Evolutionary conservation across 495 filamentous ascomycete species (phyloP), one percentile per base, ranked within the genome.

Genomic region (Hypoxylon perforatum): DNA sequence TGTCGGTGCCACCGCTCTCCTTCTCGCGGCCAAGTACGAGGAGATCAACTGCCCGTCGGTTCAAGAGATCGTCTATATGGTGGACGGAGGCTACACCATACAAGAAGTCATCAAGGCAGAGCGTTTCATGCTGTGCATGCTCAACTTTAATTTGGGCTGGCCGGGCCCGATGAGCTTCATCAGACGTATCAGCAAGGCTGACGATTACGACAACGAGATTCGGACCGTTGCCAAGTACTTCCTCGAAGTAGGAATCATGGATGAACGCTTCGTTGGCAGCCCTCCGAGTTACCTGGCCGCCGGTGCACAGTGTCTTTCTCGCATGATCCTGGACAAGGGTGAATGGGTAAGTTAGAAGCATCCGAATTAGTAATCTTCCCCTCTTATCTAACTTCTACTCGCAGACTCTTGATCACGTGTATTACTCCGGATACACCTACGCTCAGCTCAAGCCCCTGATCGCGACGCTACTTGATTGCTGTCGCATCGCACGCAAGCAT

Each of bases 81-180:
- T 99, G 35, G 94, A 99, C 75, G 85, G 87, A 9, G 93, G 92
- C 57, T 99, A 97, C 75, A 88, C 84, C 9, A 82, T 86, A 9
- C 94, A 97, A 55, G 95, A 98, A 78, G 94, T 99, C 39, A 85
- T 98, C 58, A 97, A 98, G 83, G 95, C 96, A 0, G 95, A 99
- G 78, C 89, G 92, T 17, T 98, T 97, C 84, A 99, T 99, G 95
- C 83, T 98, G 36, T 94, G 84, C 75, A 96, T 97, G 88, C 84
- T 99, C 39, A 86, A 93, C 63, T 99, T 96, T 72, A 92, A 96
- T 73, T 87, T 99, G 21, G 96, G 95, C 25, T 99, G 91, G 90
- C 95, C 95, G 9, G 96, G 95, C 44, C 95, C 95, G 1, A 97
- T 99, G 94, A 97, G 93, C 79, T 99, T 98, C 81, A 82, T 99